Percentiles rank a stretch among this genome's conserved stretches.
Conservation (phyloP, 331 rosid species). For the Acacia concinna region DNA sequence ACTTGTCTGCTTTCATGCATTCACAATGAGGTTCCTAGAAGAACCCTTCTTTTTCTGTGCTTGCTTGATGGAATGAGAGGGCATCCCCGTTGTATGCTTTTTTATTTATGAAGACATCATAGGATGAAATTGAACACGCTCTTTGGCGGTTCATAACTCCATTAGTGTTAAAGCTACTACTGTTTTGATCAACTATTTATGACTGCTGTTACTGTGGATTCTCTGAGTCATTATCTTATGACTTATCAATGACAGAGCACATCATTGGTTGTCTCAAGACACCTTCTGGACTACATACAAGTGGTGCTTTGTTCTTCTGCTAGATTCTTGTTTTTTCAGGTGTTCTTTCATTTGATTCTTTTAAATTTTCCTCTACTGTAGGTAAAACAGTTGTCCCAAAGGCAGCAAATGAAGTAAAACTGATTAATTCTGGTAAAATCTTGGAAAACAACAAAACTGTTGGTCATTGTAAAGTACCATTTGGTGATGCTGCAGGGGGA, state of each 20-base stretch:
- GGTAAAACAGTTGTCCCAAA: slow-evolving; percentile 87
- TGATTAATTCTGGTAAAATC: slow-evolving; percentile 88
- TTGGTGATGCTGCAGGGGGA: slow-evolving; percentile 71
- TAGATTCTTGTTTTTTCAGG: not conserved
- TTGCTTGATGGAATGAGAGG: not conserved
- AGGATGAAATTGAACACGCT: not conserved
- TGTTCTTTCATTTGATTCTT: not conserved
- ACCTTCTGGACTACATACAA: slow-evolving; percentile 1
- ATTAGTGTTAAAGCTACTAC: not conserved
- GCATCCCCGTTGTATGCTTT: not conserved
- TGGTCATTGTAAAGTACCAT: slow-evolving; percentile 92
- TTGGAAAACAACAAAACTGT: slow-evolving; percentile 98
- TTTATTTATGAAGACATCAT: not conserved
- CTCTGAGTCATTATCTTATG: not conserved
- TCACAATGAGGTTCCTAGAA: not conserved
- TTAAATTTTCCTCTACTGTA: slow-evolving; percentile 25
- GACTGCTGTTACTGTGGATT: not conserved
- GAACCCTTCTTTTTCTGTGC: not conserved
- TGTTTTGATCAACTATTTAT: not conserved
- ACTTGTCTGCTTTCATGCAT: not conserved
- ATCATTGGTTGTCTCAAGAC: not conserved
- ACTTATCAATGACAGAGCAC: not conserved
- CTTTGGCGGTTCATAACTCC: not conserved
- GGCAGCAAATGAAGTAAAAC: slow-evolving; percentile 92
- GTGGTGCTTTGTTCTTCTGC: not conserved